These are phyloP conservation scores for Exophiala calicioides DNA, from an alignment of 2,329 filamentous ascomycete genomes.

Conservation along the genomic window DNA sequence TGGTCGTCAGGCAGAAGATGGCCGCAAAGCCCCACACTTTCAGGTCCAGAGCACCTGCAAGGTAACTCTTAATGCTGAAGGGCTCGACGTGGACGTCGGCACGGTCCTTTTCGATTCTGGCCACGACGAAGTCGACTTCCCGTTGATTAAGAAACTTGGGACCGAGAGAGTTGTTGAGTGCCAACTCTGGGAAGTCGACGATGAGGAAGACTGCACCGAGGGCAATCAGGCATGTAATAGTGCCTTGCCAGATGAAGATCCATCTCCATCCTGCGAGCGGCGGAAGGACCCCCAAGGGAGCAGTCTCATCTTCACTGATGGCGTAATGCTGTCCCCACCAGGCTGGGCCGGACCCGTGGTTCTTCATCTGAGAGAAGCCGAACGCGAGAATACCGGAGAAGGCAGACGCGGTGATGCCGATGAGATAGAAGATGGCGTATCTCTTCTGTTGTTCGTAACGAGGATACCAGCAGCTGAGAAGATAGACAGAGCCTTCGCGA, in stretches of 20 bases:
- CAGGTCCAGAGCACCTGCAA: slow-evolving; percentile 48
- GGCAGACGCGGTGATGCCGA: slow-evolving; percentile 29
- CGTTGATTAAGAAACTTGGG: slow-evolving; percentile 35
- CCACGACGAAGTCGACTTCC: slow-evolving; percentile 34
- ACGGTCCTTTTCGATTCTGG: slow-evolving; percentile 55
- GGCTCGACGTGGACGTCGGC: slow-evolving; percentile 51
- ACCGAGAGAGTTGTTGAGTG: slow-evolving; percentile 34
- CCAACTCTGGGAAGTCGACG: slow-evolving; percentile 42
- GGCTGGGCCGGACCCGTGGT: background rate
- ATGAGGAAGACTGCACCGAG: slow-evolving; percentile 29
- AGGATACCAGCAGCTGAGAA: slow-evolving; percentile 41
- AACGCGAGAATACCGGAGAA: slow-evolving; percentile 41
- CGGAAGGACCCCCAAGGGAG: no score
- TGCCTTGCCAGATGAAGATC: background rate
- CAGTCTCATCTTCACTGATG: no score
- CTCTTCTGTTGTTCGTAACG: slow-evolving; percentile 39
- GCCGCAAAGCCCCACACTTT: slow-evolving; percentile 59
- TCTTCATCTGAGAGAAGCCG: slow-evolving; percentile 36
- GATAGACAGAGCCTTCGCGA: slow-evolving; percentile 35
- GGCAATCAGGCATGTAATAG: background rate
- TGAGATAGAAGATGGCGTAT: slow-evolving; percentile 30
- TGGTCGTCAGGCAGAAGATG: slow-evolving; percentile 59
- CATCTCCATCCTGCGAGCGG: no score
- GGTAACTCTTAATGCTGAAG: slow-evolving; percentile 52
- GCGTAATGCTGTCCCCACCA: no score